Evolutionary conservation across 2,329 filamentous ascomycete species (phyloP), one percentile per base, ranked within the genome.

Genomic region (Colletotrichum sp.): DNA sequence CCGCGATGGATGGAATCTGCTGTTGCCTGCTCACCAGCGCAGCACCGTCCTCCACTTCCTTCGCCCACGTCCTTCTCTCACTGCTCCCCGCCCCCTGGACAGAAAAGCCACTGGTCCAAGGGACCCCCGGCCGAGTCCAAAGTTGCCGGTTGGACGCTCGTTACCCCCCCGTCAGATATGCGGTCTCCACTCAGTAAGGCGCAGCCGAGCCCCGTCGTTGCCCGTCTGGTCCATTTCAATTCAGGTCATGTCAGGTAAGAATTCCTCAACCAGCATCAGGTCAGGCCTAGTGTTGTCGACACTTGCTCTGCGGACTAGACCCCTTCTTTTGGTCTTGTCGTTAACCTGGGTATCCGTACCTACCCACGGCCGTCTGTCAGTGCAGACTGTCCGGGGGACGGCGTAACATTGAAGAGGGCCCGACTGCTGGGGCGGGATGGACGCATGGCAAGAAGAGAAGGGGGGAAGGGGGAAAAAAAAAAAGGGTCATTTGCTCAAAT

Each of bases 111-210:
- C 39, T 39, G 24, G 36, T 26, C 24, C 68, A 57, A 63, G 57
- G 63, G 24, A 16, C 57, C 73, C 70, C 70, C 43, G 28, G 64
- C 18, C 64, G 43, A 14, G 48, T 72, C 32, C 63, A 72, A 55
- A 64, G 55, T 55, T 72, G 43, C 32, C 73, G 73, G 57, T 75
- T 75, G 73, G 70, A 71, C 64, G 43, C 43, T 32, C 64, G 64
- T 64, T 68, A 9, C 24, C 16, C 57, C 70, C 73, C 59, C 59
- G 64, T 28, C 39, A 39, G 64, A 59, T 73, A 36, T 68, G 70
- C 59, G 24, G 21, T 36, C 39, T 48, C 73, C 73, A 73, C 70
- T 55, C 73, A 75, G 70, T 69, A 73, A 68, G 70, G 73, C 73
- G 69, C 73, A 75, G 69, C 57, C 69, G 63, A 75, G 69, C 57